Base-by-base conservation (phyloP, 2,329 filamentous ascomycete species). In the Cytospora schulzeri region DNA sequence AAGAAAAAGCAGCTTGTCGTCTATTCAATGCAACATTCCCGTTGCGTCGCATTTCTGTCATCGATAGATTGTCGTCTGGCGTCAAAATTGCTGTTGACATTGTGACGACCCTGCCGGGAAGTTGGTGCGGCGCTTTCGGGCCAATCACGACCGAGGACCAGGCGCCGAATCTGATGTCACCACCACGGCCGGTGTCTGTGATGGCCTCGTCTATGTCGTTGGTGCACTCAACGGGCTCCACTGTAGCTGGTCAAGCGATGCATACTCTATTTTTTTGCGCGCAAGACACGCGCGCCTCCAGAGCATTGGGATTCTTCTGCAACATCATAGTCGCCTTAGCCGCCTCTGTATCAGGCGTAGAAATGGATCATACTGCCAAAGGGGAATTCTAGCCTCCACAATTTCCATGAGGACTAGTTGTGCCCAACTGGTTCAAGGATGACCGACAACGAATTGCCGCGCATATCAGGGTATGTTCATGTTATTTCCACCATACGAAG, bases 211-310 rank as follows among this genome's bases (percentile, higher is more conserved):
- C 55, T 38, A 41, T 17, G 33, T 22, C 38, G 48, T 58, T 61
- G 57, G 45, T 17, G 2, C 38, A 24, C 24, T 29, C 29, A 58
- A 29, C 15, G 29, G 28, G 15, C 28, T 45, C 57, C 57, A 55
- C 58, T 41, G 52, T 48, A 48, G 45, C 22, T 26, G 38, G 33
- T 55, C 54, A 29, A 45, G 48, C 22, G 45, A 41, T n/a, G 19
- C 38, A 51, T 53, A 29, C 17, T 56, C 15, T 29, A 11, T 35
- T 56, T 31, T 56, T 31, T 62, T 51, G 55, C 65, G 62, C 62
- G 64, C 56, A 60, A 57, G 28, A 54, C 45, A 57, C 45, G 41
- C 64, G 62, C 54, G 57, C 54, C 35, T 60, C 62, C 62, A 41
- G 14, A 22, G 8, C 17, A 31, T 62, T 52, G 65, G 62, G 57